Evolutionary conservation across 345 rosid species (phyloP), one percentile per base, ranked within the genome.

Genomic region (Nasturtium officinale): DNA sequence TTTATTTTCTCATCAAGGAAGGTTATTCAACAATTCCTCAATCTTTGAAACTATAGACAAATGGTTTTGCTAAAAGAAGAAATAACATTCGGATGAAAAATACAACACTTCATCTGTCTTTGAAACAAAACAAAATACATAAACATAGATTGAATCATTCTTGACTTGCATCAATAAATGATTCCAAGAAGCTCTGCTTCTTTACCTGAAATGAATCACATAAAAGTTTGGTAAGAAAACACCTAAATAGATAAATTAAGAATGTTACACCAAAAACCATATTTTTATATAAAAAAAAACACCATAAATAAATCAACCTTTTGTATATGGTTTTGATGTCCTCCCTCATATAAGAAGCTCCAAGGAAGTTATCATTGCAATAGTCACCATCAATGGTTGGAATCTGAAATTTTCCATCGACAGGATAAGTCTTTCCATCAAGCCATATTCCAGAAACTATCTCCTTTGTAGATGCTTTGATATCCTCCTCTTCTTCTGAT

Each of bases 401-500:
- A 65, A 47, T 30, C 16, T 33, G 38, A 48, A 65, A 12, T 12
- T 20, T 33, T 18, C 58, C 46, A 33, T 65, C 32, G 1, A 12
- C 30, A 2, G 30, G 57, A 50, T 65, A 46, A 3, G 29, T 1
- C 11, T 65, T 65, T 7, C 58, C 69, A 30, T 65, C 69, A 50
- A 65, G 9, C 69, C 57, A 65, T 18, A 30, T 48, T 33, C 46
- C 32, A 47, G 69, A 0, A 17, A 32, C 25, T 0, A 33, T 7
- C 43, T 10, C 59, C 18, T 54, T 54, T 7, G 9, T 28, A 26
- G 59, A 35, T 28, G 59, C 35, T 0, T 5, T 43, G 2, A 26
- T 43, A 0, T 62, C 67, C 11, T 62, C 37, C 0, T 26, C 25
- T 62, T 62, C 67, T 43, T 62, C 96, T 1, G 85, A 87, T 10